Base-by-base conservation (phyloP, 768 basidiomycete species). In the Xerocomus potaroensis region DNA sequence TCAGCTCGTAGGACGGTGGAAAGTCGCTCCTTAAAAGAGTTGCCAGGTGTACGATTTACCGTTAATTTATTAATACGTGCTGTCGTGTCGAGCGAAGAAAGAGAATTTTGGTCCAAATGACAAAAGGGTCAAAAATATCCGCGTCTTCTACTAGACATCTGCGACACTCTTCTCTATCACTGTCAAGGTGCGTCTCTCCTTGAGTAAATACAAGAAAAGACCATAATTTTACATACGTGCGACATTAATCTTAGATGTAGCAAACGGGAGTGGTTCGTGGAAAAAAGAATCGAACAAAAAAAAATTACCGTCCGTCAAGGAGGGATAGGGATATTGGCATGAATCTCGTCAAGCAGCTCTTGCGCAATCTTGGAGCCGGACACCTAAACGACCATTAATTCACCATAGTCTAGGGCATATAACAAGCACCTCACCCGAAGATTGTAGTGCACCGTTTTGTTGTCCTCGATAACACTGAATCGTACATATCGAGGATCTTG, bases 401-500 rank as follows among this genome's bases (percentile, higher is more conserved):
- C 11, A 16, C 2, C 7, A 5, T 9, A 15, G n/a, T n/a, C 21
- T 8, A 14, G 8, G 11, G 36, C 22, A 44, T 48, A 12, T 41
- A 54, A n/a, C 35, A 21, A 26, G 29, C 9, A 6, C 56, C 80
- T 43, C 51, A 88, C 87, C 68, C 84, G 75, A 43, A 91, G 64
- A 65, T 88, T 90, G 63, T 87, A 90, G 60, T 88, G 86, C 11
- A 75, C 75, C 4, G 81, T 75, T 23, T 57, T 62, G 34, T 79
- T 78, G 36, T 71, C 68, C 57, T 87, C 84, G 41, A 89, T 80
- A 31, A 77, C 79, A 57, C 84, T 84, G 64, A 91, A 83, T 44
- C 86, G 73, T 57, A 91, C 60, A 66, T 89, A 91, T 55, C 87
- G 78, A 15, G 86, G 84, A 58, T 91, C 87, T 60, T 86, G 84